Evolutionary conservation across 441 rosid genomes (phyloP), one percentile per base, ranked within the genome.

Genomic region (Arabidopsis lyrata): DNA sequence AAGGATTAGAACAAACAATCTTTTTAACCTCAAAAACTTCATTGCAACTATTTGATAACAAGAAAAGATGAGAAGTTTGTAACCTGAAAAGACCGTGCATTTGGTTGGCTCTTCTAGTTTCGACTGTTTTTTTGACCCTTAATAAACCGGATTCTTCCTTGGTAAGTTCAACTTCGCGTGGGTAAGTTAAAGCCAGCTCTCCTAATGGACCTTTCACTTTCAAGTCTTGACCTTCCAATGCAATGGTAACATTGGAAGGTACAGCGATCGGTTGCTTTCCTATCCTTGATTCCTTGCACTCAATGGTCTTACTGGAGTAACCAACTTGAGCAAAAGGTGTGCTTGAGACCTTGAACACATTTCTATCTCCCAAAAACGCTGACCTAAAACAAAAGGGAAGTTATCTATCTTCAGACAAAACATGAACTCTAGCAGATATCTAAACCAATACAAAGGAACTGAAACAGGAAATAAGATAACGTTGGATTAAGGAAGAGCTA

Each of bases 31-130:
- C 55, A 27, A 27, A 55, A 1, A 57, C 61, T 49, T 48, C 18
- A 31, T 13, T 18, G 29, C 8, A 62, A 2, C 24, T 22, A 2
- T 22, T 22, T 22, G 36, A 34, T 3, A 0, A 3, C 39, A 61
- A 44, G 38, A 11, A 67, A 31, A 68, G 15, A 41, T 67, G 63
- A 53, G 36, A 76, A 41, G 32, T 65, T 44, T 75, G 76, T 72
- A 63, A 92, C 99, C 99, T 95, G 89, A 90, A 95, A 76, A 95
- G 97, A 32, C 99, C 97, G 41, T 92, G 97, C 97, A 95, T 92
- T 82, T 95, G 95, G 80, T 92, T 92, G 49, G 97, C 99, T 72
- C 97, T 89, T 85, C 93, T 81, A 15, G 96, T 85, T 67, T 95
- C 96, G 14, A 84, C 38, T 1, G 97, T 85, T 66, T 90, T 95